Percentiles rank a stretch among this genome's conserved stretches.
Conservation (phyloP, 352 stramenopile species). For the Globisporangium middletonii region DNA sequence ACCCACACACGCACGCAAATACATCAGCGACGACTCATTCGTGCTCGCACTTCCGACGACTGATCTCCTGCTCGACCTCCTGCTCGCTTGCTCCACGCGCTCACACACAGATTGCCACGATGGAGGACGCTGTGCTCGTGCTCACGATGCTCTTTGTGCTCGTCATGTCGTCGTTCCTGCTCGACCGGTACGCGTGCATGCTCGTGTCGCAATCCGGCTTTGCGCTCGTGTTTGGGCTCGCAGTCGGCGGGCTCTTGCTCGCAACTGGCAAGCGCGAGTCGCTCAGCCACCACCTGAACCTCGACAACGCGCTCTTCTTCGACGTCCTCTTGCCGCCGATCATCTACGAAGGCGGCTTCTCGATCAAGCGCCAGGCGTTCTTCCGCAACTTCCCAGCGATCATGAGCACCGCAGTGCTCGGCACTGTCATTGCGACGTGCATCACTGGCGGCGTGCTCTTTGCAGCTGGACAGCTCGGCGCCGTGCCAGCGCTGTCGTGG, state of each 20-base stretch:
- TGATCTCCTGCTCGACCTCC: too few species aligned
- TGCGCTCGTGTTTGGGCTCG: constrained; percentile 73
- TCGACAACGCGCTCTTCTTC: constrained; percentile 87
- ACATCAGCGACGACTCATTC: too few species aligned
- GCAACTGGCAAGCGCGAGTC: constrained; percentile 53
- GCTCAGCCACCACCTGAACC: constrained; percentile 74
- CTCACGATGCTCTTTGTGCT: constrained; percentile 84
- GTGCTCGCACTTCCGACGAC: too few species aligned
- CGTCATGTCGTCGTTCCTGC: constrained; percentile 85
- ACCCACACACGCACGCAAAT: too few species aligned
- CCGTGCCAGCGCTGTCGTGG: constrained; percentile 79
- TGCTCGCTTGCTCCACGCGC: too few species aligned
- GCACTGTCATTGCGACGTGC: constrained; percentile 72
- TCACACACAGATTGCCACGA: constrained; percentile 12
- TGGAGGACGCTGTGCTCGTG: constrained; percentile 81
- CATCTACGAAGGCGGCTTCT: constrained; percentile 86
- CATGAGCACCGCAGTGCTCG: constrained; percentile 77
- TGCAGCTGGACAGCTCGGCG: constrained; percentile 43
- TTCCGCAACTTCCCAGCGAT: constrained; percentile 85
- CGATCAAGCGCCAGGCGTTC: constrained; percentile 79
- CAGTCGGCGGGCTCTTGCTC: constrained; percentile 66
- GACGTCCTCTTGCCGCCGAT: constrained; percentile 81
- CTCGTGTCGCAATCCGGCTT: constrained; percentile 84
- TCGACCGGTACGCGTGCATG: constrained; percentile 82
- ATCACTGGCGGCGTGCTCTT: constrained; percentile 73